phyloP scores from a whole-genome alignment of 1,284 basidiomycete species.

The Malassezia cuniculi region DNA sequence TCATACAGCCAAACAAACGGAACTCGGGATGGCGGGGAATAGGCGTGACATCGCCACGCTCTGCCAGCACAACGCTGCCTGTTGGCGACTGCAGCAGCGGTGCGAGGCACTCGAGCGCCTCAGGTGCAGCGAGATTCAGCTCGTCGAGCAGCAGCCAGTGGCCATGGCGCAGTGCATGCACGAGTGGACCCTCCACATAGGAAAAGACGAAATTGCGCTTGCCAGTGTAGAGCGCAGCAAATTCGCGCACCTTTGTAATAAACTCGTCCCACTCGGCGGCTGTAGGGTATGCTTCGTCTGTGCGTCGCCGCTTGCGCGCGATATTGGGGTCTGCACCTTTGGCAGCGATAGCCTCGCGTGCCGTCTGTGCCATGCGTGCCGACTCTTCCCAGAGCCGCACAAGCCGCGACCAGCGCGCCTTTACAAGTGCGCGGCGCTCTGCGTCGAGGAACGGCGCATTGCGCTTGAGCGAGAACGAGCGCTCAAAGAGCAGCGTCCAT shows the following conservation, averaged over 20 bases:
- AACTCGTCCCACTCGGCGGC: slow-evolving; percentile 50
- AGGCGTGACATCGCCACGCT: slow-evolving; percentile 81
- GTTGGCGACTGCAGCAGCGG: slow-evolving; percentile 70
- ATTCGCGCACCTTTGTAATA: slow-evolving; percentile 59
- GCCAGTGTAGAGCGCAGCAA: slow-evolving; percentile 51
- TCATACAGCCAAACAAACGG: slow-evolving; percentile 97
- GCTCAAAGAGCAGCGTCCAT: slow-evolving; percentile 72
- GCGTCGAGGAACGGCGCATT: slow-evolving; percentile 77
- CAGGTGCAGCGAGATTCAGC: slow-evolving; percentile 83
- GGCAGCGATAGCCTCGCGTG: slow-evolving; percentile 14
- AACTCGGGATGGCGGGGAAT: slow-evolving; percentile 86
- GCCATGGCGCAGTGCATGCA: slow-evolving; percentile 76
- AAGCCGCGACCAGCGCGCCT: slow-evolving; percentile 72
- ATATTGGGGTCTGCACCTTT: too few species aligned
- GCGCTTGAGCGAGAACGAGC: slow-evolving; percentile 77
- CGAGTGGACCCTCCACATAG: slow-evolving; percentile 88
- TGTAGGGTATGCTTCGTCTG: slow-evolving; percentile 5
- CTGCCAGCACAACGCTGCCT: slow-evolving; percentile 81
- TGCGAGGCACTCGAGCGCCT: slow-evolving; percentile 86
- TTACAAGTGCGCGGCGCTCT: slow-evolving; percentile 66
- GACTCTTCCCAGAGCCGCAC: slow-evolving; percentile 76
- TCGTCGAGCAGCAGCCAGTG: slow-evolving; percentile 96
- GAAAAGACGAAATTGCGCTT: slow-evolving; percentile 53
- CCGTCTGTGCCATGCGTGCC: slow-evolving; percentile 48
- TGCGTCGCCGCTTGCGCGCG: slow-evolving; percentile 8